phyloP scores from a whole-genome alignment of 352 stramenopile genomes.

The Elongisporangium undulatum region DNA sequence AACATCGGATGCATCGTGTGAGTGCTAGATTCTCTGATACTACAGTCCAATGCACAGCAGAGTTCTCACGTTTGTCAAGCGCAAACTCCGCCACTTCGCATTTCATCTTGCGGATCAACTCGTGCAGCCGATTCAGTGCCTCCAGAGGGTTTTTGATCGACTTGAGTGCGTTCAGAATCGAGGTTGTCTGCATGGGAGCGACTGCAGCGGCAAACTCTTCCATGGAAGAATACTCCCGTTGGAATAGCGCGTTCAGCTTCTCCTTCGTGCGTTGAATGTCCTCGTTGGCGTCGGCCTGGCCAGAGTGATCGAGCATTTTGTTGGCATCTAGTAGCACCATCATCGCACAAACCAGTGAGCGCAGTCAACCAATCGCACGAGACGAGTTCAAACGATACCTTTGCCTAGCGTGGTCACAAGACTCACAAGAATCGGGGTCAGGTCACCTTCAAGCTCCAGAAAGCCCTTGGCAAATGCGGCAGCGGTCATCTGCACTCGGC shows the following conservation, averaged over 20 bases:
- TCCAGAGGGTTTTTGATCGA: constrained; percentile 84
- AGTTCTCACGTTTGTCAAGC: constrained; percentile 55
- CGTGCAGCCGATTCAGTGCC: constrained; percentile 56
- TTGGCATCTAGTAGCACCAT: constrained; percentile 54
- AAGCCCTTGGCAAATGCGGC: constrained; percentile 99
- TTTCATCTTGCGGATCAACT: constrained; percentile 74
- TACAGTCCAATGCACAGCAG: constrained; percentile 20
- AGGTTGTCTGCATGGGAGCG: constrained; percentile 69
- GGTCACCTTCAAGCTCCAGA: constrained; percentile 97
- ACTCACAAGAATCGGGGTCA: constrained; percentile 99
- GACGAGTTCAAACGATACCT: constrained; percentile 25
- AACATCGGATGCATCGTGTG: not conserved
- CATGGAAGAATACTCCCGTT: constrained; percentile 62
- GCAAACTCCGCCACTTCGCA: constrained; percentile 70
- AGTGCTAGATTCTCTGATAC: constrained; percentile 57
- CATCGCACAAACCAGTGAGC: not conserved
- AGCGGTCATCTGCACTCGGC: constrained; percentile 99
- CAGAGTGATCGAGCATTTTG: constrained; percentile 98
- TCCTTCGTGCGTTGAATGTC: constrained; percentile 79
- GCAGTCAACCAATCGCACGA: not conserved
- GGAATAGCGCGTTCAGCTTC: constrained; percentile 91
- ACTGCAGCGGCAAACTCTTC: constrained; percentile 66
- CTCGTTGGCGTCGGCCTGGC: constrained; percentile 96
- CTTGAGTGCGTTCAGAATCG: constrained; percentile 70
- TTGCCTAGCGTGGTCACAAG: constrained; percentile 86